Percentiles rank a stretch among this genome's conserved stretches.
phyloP scores from a whole-genome alignment of 495 filamentous ascomycete species.

The Penicillium roqueforti region DNA sequence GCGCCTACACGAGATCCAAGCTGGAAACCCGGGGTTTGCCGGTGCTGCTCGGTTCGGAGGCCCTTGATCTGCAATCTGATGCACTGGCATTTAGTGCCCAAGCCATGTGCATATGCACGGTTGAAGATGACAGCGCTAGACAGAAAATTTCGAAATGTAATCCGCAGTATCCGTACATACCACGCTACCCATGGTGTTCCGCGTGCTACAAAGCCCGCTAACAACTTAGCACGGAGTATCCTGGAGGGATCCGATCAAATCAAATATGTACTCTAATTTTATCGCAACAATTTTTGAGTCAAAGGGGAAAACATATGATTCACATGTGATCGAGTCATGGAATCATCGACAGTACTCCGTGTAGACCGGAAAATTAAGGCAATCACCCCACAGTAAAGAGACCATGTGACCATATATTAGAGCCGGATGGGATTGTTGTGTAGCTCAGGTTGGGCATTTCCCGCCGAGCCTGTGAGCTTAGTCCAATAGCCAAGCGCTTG shows the following conservation, averaged over 20 bases:
- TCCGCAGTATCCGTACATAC: background rate
- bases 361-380: constrained; percentile 4
- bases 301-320: constrained; percentile 1
- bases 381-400: background rate
- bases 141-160: background rate
- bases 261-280: background rate
- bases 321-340: constrained; percentile 3
- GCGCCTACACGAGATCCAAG: background rate
- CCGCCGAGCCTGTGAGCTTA: constrained; percentile 1
- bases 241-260: background rate
- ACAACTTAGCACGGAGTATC: background rate
- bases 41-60: background rate
- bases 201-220: background rate
- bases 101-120: constrained; percentile 4
- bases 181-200: background rate
- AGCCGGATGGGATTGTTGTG: background rate
- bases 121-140: background rate
- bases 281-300: background rate
- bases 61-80: constrained; percentile 7
- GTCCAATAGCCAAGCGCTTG: constrained; percentile 1
- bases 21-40: constrained; percentile 1
- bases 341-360: background rate
- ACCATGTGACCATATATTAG: constrained; percentile 1
- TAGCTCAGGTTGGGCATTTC: background rate
- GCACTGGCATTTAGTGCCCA: background rate